These are phyloP conservation scores for Aureobasidium namibiae DNA, from an alignment of 2,329 filamentous ascomycete species.

Conservation along the genomic window DNA sequence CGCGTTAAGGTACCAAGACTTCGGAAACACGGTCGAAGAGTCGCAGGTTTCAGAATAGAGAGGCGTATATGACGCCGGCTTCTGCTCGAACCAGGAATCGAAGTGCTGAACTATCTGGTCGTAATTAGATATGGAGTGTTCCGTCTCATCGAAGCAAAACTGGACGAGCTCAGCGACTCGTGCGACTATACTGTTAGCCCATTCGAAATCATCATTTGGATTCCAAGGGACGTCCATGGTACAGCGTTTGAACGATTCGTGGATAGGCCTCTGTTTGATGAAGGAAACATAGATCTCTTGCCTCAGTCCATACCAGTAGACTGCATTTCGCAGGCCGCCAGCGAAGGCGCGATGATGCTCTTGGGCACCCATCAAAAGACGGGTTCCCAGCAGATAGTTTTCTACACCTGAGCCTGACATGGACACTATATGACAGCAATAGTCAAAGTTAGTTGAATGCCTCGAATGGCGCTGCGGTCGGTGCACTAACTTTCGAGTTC, in stretches of 20 bases:
- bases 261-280: constrained; percentile 36
- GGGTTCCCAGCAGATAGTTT: constrained; percentile 24
- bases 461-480: no score
- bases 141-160: constrained; percentile 47
- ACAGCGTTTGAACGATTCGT: constrained; percentile 42
- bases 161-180: constrained; percentile 56
- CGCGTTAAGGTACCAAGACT: constrained; percentile 50
- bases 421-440: no score
- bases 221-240: constrained; percentile 45
- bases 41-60: constrained; percentile 41
- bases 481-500: constrained; percentile 41
- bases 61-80: constrained; percentile 48
- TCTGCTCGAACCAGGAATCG: constrained; percentile 18
- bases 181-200: constrained; percentile 54
- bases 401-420: not conserved
- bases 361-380: constrained; percentile 29
- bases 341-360: constrained; percentile 23
- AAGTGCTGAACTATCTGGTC: not conserved
- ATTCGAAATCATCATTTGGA: constrained; percentile 44
- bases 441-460: no score
- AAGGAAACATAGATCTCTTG: constrained; percentile 52
- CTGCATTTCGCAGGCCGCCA: constrained; percentile 38
- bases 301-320: constrained; percentile 49
- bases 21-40: constrained; percentile 43
- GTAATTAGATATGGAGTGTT: constrained; percentile 21